Conservation (phyloP, 202 grass and related monocot genomes). For the Miscanthus sacchariflorus region DNA sequence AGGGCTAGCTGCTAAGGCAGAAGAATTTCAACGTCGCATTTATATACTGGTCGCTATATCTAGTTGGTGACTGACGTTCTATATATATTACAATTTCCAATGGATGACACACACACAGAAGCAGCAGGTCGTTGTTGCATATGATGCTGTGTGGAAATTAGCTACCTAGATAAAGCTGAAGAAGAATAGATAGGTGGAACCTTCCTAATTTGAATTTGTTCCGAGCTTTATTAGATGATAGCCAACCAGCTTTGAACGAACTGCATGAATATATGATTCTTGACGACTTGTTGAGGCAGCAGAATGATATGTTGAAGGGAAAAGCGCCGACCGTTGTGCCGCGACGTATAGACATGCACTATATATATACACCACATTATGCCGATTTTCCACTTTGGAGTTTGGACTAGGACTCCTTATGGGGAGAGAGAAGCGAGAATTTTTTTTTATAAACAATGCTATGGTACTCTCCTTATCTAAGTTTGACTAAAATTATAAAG, state of each 20-base stretch:
- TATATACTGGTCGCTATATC: neutral
- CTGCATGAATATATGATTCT: neutral
- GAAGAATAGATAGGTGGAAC: neutral
- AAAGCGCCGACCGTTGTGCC: too few relatives aligned
- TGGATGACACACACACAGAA: neutral
- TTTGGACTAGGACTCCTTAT: too few relatives aligned
- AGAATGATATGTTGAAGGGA: neutral
- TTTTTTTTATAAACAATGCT: too few relatives aligned
- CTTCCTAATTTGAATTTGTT: neutral
- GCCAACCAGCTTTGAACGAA: too few relatives aligned
- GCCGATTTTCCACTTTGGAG: neutral
- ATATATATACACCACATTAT: too few relatives aligned
- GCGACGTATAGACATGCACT: too few relatives aligned
- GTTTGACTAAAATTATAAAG: too few relatives aligned
- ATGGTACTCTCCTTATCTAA: too few relatives aligned
- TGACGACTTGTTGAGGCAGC: neutral
- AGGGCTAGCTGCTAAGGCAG: too few relatives aligned
- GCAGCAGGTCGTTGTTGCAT: neutral
- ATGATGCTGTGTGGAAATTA: neutral
- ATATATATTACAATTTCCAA: neutral
- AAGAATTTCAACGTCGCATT: too few relatives aligned
- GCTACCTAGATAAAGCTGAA: neutral
- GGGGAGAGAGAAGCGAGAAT: too few relatives aligned
- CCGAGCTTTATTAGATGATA: neutral
- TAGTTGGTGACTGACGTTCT: neutral